Base-by-base conservation (phyloP, 176 grass and related monocot species). In the Oryza meridionalis region DNA sequence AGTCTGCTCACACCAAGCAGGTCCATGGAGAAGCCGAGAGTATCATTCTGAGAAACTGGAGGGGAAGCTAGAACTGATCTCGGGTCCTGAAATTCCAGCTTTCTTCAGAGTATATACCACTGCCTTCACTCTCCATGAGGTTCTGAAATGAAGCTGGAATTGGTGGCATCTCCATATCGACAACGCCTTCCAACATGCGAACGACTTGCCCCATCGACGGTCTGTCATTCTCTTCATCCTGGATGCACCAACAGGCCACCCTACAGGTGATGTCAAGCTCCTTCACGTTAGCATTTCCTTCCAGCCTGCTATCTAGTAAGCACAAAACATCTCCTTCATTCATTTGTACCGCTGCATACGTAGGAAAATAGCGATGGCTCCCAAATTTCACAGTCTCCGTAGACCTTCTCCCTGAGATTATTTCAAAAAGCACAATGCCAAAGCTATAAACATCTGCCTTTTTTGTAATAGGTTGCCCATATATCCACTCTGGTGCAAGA, bases 391-490 rank as follows among this genome's bases (percentile, higher is more conserved):
- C 19, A 75, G 19, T 66, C 76, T 80, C 24, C 2, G 45, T 73
- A 50, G 72, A 85, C 67, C 88, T 88, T 38, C 77, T 83, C 25
- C 87, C 91, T 0, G 80, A 89, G 51, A 92, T 81, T 2, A 89
- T 70, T 70, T 92, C 91, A 4, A 92, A 58, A 35, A 89, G 83
- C 76, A 92, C 64, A 81, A 89, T 89, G 38, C 91, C 91, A 10
- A 76, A 92, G 73, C 87, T 92, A 26, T 92, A 93, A 27, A 93
- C 91, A 67, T 93, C 88, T 1, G 70, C 77, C 22, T 93, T 93
- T 19, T 78, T 25, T 3, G 91, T 90, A 67, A 93, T 90, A 8
- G 88, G 40, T 3, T 49, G 40, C 24, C 88, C 84, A 1, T 38
- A 69, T 16, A 90, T 79, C 91, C 91, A 93, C 64, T 93, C 91